Base-by-base conservation (phyloP, 2,329 filamentous ascomycete genomes). In the Colletotrichum cuscutae region DNA sequence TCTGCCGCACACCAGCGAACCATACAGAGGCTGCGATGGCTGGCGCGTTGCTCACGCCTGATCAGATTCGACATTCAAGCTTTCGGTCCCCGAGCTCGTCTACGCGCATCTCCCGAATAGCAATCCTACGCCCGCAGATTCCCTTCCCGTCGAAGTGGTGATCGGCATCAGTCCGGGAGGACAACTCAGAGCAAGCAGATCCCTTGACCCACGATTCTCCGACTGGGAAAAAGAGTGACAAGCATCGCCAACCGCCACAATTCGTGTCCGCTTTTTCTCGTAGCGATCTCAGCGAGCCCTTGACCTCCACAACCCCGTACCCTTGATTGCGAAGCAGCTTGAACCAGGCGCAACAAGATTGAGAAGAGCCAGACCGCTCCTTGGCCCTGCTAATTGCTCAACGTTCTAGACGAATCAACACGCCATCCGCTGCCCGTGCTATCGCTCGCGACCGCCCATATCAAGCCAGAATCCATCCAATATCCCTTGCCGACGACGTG, bases 31-130 rank as follows among this genome's bases (percentile, higher is more conserved):
- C 32, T 35, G 32, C 22, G 24, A 53, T 12, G 28, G 37, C 15
- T 35, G 35, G 24, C n/a, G 12, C 13, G n/a, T 19, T 49, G 24
- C 56, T 15, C 30, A 5, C 8, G 28, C 28, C n/a, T n/a, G n/a
- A n/a, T 13, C 28, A 24, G n/a, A 3, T 63, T 63, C 12, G 5
- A 49, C n/a, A 24, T 32, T 71, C 49, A 71, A 71, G 64, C 64
- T 71, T 71, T 71, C n/a, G 13, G n/a, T 52, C 24, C 57, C 32
- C 64, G 32, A 42, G 19, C 35, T 35, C 64, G 32, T 46, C 49
- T 61, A 42, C 58, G 59, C 65, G 19, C 65, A 72, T 72, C 54
- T 64, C 58, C 58, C 65, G 53, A 68, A 53, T 15, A 26, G 53
- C 22, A 37, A 42, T 56, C 30, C 22, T 12, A 37, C 52, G 35